These are phyloP conservation scores for Dichotomocladium elegans DNA, from an alignment of 371 early-diverging fungal genomes.

Conservation along the genomic window DNA sequence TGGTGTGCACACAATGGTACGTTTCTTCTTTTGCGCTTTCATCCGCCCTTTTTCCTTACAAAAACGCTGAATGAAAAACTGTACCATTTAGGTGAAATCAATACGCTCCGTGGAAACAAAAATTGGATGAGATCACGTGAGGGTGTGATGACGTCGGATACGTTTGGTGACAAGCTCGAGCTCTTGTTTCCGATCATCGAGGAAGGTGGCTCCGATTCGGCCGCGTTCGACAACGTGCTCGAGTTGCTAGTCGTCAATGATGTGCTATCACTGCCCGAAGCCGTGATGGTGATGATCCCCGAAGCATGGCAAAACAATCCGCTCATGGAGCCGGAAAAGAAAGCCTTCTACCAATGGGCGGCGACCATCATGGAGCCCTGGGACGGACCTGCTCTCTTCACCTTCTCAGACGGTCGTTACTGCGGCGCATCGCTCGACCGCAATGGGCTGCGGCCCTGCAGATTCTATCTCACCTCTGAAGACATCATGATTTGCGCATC, in stretches of 20 bases:
- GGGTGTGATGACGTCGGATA: slow-evolving; percentile 85
- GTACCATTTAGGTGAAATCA: slow-evolving; percentile 80
- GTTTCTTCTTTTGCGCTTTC: no score
- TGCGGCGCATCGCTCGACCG: slow-evolving; percentile 95
- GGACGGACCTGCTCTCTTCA: slow-evolving; percentile 97
- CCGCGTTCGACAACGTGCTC: slow-evolving; percentile 93
- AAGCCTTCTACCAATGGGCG: slow-evolving; percentile 95
- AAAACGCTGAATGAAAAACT: neutral
- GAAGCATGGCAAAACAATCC: slow-evolving; percentile 95
- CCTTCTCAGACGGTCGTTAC: slow-evolving; percentile 95
- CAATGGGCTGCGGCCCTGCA: slow-evolving; percentile 95
- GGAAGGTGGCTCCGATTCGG: slow-evolving; percentile 93
- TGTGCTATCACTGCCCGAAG: slow-evolving; percentile 87
- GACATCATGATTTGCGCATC: slow-evolving; percentile 96
- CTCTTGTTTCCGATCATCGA: slow-evolving; percentile 92
- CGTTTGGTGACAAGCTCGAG: slow-evolving; percentile 78
- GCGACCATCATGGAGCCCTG: slow-evolving; percentile 96
- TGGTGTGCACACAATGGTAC: slow-evolving; percentile 96
- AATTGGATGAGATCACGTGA: slow-evolving; percentile 98
- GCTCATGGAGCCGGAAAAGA: slow-evolving; percentile 80
- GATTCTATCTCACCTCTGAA: slow-evolving; percentile 92
- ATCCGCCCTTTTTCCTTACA: neutral
- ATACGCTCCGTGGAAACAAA: slow-evolving; percentile 96
- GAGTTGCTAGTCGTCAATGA: slow-evolving; percentile 91
- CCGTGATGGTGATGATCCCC: slow-evolving; percentile 97